Evolutionary conservation across 257 asterid species (phyloP), one percentile per base, ranked within the genome.

Genomic region (Cruciata laevipes): DNA sequence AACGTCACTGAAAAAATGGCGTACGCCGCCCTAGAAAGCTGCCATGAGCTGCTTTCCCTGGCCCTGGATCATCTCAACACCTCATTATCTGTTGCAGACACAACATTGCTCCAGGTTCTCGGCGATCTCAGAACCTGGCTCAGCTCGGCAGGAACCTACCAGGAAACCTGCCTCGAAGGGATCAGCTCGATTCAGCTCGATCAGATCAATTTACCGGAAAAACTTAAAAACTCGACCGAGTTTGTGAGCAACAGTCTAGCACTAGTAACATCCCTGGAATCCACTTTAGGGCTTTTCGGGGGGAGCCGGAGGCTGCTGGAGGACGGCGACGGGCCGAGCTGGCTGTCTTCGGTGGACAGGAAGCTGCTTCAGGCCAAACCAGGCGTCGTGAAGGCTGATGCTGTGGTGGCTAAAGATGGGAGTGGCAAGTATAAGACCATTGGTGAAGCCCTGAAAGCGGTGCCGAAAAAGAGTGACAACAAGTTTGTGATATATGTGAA

Each of bases 221-320:
- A 57, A 18, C 73, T 91, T 20, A 84, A 79, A 76, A 89, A 85
- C 63, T 82, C 94, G 0, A 77, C 76, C 0, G 80, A 80, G 78
- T 84, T 75, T 74, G 85, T 88, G 0, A 91, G 98, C 74, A 91
- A 91, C 42, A 80, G 94, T 70, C 79, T 91, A 23, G 90, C 98
- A 0, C 71, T 91, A 35, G 16, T 86, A 7, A 85, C 71, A 71
- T 77, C 87, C 0, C 2, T 80, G 3, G 91, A 67, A 31, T 69
- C 71, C n/a, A 23, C 69, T 0, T 27, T 87, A 61, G 88, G 88
- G 5, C 77, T 71, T 0, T 33, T 82, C 1, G 79, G 82, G 35
- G n/a, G 64, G n/a, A 32, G 64, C 13, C 77, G 83, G 6, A 90
- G 90, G 8, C 65, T 90, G 84, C 75, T 91, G 4, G 64, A 52